These are phyloP conservation scores for Aspergillus hancockii DNA, from an alignment of 495 filamentous ascomycete genomes.

Conservation along the genomic window DNA sequence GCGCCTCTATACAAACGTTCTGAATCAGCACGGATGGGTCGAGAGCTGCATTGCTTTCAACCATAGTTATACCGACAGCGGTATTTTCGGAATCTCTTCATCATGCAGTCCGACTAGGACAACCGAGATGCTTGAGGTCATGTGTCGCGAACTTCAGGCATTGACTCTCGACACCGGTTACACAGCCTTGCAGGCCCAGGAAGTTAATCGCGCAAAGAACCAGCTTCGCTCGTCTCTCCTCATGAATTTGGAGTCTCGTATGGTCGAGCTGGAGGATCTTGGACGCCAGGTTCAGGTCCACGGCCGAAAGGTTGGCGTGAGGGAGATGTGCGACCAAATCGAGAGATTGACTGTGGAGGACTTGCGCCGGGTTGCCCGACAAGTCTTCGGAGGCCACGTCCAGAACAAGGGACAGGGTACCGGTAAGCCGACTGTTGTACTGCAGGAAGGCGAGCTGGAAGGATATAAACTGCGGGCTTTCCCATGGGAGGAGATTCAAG, in stretches of 20 bases:
- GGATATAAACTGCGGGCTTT: conserved; percentile 52
- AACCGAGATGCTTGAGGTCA: conserved; percentile 81
- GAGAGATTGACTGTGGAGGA: conserved; percentile 79
- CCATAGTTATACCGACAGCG: conserved; percentile 93
- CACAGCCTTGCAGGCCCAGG: conserved; percentile 65
- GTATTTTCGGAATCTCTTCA: conserved; percentile 90
- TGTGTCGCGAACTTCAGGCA: conserved; percentile 84
- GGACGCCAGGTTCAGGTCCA: conserved; percentile 96
- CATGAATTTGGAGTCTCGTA: conserved; percentile 96
- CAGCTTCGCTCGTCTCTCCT: conserved; percentile 86
- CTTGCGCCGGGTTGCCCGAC: conserved; percentile 77
- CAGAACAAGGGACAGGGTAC: conserved; percentile 75
- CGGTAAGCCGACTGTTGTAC: conserved; percentile 89
- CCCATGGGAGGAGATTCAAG: conserved; percentile 87
- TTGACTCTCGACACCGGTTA: conserved; percentile 73
- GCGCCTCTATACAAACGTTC: conserved; percentile 92
- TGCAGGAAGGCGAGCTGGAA: conserved; percentile 70
- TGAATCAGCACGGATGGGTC: conserved; percentile 96
- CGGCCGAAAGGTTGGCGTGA: conserved; percentile 83
- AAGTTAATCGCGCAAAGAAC: conserved; percentile 97
- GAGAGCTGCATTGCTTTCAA: conserved; percentile 95
- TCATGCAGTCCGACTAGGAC: conserved; percentile 77
- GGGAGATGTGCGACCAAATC: conserved; percentile 90
- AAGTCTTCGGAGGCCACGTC: conserved; percentile 76
- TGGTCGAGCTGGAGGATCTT: conserved; percentile 98